A percentile compares a stretch with the other conserved stretches of the same genome.
Evolutionary conservation across 169 alveolate species (phyloP).

Genomic region (Plasmodium gallinaceum): DNA sequence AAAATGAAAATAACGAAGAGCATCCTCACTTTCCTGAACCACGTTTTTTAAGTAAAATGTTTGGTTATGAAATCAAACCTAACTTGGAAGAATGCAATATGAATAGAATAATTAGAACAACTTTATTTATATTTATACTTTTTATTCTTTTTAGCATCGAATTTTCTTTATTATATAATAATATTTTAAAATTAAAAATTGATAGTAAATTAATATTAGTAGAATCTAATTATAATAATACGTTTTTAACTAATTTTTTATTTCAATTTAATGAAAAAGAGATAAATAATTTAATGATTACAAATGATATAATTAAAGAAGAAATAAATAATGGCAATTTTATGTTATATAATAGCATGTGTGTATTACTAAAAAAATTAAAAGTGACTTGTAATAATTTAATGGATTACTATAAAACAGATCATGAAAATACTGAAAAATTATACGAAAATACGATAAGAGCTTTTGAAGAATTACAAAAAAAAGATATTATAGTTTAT

Average conservation of each 20-base stretch:
- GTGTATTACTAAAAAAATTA: slow-evolving; percentile 42
- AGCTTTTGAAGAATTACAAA: slow-evolving; percentile 31
- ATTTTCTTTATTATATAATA: slow-evolving; percentile 61
- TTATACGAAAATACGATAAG: slow-evolving; percentile 22
- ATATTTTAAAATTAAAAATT: slow-evolving; percentile 41
- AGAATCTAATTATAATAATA: slow-evolving; percentile 39
- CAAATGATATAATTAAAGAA: slow-evolving; percentile 45
- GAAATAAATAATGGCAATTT: slow-evolving; percentile 50
- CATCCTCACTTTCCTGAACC: slow-evolving; percentile 11
- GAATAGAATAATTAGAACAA: slow-evolving; percentile 36
- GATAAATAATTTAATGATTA: slow-evolving; percentile 23
- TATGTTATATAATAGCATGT: slow-evolving; percentile 36
- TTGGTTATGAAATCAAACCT: slow-evolving; percentile 70
- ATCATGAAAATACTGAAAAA: slow-evolving; percentile 5
- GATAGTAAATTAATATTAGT: slow-evolving; percentile 42
- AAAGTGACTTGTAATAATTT: slow-evolving; percentile 26
- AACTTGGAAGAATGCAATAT: slow-evolving; percentile 51
- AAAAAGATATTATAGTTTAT: slow-evolving; percentile 20
- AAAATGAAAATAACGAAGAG: slow-evolving; percentile 21
- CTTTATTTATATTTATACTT: slow-evolving; percentile 42
- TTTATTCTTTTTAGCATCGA: slow-evolving; percentile 54
- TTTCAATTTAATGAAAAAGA: slow-evolving; percentile 48
- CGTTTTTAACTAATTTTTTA: slow-evolving; percentile 32
- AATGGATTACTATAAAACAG: slow-evolving; percentile 8
- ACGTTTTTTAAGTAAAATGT: slow-evolving; percentile 42